Evolutionary conservation across 1,284 basidiomycete species (phyloP).

Genomic region (Microbotryum lychnidis-dioicae): DNA sequence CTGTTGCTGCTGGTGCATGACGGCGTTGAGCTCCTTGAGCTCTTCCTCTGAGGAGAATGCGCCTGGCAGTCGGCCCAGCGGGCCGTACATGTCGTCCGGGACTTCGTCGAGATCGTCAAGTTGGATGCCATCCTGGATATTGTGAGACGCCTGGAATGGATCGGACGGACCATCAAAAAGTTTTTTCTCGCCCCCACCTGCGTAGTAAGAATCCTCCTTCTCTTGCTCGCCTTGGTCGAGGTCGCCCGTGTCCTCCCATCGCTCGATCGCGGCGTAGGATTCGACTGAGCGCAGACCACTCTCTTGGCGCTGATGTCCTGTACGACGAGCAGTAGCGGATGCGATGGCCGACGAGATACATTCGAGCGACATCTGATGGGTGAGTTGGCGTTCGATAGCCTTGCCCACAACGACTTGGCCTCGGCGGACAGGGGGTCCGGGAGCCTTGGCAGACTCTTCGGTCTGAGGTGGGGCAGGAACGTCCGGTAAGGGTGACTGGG

Average conservation of each 20-base stretch:
- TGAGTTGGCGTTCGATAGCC: constrained; percentile 24
- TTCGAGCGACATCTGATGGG: constrained; percentile 34
- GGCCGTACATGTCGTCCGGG: constrained; percentile 22
- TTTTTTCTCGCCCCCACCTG: constrained; percentile 6
- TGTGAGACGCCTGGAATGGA: no score
- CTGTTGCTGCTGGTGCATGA: constrained; percentile 13
- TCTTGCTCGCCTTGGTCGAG: background rate
- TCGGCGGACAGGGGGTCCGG: background rate
- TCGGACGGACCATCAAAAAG: background rate
- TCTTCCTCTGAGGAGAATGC: background rate
- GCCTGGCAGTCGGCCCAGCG: background rate
- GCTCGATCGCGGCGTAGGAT: background rate
- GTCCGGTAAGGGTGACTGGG: background rate
- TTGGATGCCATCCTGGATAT: constrained; percentile 16
- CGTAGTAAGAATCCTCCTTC: constrained; percentile 1
- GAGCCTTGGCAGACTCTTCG: background rate
- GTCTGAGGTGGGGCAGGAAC: background rate
- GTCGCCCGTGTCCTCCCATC: background rate
- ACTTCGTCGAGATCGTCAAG: constrained; percentile 35
- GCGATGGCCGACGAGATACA: constrained; percentile 35
- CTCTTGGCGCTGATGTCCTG: constrained; percentile 10
- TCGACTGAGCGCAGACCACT: constrained; percentile 5
- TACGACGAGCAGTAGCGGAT: constrained; percentile 31
- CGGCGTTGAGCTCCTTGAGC: constrained; percentile 26
- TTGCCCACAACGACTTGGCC: constrained; percentile 16